Conservation (phyloP, 768 basidiomycete species). For the Boletus eberwhitei region DNA sequence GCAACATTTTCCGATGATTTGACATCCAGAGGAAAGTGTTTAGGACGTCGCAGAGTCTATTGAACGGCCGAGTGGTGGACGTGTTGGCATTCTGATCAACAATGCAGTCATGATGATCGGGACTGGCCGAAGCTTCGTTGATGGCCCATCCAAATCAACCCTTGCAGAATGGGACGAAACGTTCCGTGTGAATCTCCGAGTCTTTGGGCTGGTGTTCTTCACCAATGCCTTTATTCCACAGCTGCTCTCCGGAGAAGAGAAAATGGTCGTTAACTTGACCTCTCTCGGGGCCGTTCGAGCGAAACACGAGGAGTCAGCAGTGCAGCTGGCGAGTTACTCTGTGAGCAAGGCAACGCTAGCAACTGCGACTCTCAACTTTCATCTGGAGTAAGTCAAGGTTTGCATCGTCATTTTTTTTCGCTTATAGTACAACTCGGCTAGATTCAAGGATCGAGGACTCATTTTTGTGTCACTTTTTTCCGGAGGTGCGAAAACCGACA, state of each 20-base stretch:
- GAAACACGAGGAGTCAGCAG: neutral
- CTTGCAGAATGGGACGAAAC: conserved; percentile 8
- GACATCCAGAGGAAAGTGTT: neutral
- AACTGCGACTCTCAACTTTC: conserved; percentile 5
- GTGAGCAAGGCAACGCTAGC: conserved; percentile 3
- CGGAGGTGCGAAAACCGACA: conserved; percentile 4
- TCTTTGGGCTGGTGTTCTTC: conserved; percentile 5
- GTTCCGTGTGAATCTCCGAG: conserved; percentile 5
- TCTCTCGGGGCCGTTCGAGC: conserved; percentile 6
- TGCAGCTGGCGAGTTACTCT: conserved; percentile 6
- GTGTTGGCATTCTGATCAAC: conserved; percentile 1
- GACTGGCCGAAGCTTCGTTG: neutral
- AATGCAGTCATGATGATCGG: conserved; percentile 2
- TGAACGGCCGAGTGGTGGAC: neutral
- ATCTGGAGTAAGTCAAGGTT: neutral
- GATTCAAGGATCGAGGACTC: conserved; percentile 1
- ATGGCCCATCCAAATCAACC: conserved; percentile 5
- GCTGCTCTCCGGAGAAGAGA: neutral
- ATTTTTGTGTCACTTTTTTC: conserved; percentile 4
- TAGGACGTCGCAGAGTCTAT: neutral
- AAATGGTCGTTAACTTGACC: conserved; percentile 1
- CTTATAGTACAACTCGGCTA: neutral
- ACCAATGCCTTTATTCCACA: conserved; percentile 5
- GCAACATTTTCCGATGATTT: neutral
- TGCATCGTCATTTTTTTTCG: neutral